These are phyloP conservation scores for Ophiostoma populinum DNA, from an alignment of 2,329 filamentous ascomycete genomes.

Conservation along the genomic window DNA sequence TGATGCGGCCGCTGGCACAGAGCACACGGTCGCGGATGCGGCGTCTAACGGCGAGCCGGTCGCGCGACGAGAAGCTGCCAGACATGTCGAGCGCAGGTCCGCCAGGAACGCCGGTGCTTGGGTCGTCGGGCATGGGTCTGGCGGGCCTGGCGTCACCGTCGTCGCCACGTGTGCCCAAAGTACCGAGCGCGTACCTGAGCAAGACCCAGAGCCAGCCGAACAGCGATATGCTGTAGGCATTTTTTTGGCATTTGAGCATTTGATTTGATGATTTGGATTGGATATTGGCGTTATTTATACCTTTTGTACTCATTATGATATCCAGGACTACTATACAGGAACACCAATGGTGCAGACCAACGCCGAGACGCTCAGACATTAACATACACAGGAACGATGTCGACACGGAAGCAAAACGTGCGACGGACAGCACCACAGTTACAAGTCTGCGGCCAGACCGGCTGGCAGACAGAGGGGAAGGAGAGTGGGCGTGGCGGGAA, in stretches of 20 bases:
- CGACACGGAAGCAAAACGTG: too few relatives aligned
- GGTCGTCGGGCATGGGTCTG: too few relatives aligned
- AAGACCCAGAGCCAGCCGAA: constrained; percentile 8
- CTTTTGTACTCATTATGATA: too few relatives aligned
- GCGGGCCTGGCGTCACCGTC: constrained; percentile 2
- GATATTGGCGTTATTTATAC: too few relatives aligned
- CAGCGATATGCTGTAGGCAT: constrained; percentile 11
- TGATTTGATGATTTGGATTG: neutral
- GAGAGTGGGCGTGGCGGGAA: neutral
- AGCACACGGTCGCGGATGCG: constrained; percentile 42
- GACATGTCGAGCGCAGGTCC: constrained; percentile 5
- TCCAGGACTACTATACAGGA: too few relatives aligned
- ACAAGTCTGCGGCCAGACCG: neutral
- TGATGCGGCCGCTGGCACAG: constrained; percentile 41
- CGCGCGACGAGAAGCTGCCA: constrained; percentile 18
- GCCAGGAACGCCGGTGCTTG: too few relatives aligned
- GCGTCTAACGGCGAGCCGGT: constrained; percentile 40
- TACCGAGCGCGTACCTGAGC: constrained; percentile 14
- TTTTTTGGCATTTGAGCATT: neutral
- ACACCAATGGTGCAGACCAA: too few relatives aligned
- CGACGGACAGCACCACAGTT: too few relatives aligned
- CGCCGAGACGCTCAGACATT: too few relatives aligned
- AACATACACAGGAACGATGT: too few relatives aligned
- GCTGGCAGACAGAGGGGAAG: neutral
- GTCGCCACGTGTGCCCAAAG: constrained; percentile 14